Conservation (phyloP, 805 yeast genomes). For the Myxozyma kluyveri region DNA sequence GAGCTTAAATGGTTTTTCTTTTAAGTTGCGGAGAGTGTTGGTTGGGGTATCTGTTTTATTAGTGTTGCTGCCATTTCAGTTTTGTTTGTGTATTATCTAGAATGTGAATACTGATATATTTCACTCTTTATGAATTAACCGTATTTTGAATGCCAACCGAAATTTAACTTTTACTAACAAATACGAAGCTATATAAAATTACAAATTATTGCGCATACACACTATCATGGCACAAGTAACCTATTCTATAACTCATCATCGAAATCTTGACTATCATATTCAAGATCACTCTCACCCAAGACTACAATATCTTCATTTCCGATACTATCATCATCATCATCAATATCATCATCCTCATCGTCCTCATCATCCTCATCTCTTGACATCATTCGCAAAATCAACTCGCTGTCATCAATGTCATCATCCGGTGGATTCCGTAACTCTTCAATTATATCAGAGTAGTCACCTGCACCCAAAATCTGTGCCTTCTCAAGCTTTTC, state of each 20-base stretch:
- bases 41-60: too few species aligned
- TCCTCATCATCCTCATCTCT: slow-evolving; percentile 10
- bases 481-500: slow-evolving; percentile 65
- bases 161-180: background rate
- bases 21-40: background rate
- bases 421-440: too few species aligned
- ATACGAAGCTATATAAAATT: too few species aligned
- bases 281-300: background rate
- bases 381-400: background rate
- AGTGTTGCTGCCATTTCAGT: background rate
- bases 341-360: background rate
- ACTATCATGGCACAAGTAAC: too few species aligned
- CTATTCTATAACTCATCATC: too few species aligned
- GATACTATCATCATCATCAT: background rate
- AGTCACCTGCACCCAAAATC: slow-evolving; percentile 43
- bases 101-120: background rate
- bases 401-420: background rate
- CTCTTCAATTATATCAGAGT: slow-evolving; percentile 40
- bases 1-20: background rate
- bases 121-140: background rate
- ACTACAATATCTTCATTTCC: background rate
- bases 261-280: background rate
- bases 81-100: background rate
- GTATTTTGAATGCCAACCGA: background rate
- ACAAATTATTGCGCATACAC: too few species aligned